phyloP scores from a whole-genome alignment of 805 yeast genomes.

The Barnettozyma pratensis region DNA sequence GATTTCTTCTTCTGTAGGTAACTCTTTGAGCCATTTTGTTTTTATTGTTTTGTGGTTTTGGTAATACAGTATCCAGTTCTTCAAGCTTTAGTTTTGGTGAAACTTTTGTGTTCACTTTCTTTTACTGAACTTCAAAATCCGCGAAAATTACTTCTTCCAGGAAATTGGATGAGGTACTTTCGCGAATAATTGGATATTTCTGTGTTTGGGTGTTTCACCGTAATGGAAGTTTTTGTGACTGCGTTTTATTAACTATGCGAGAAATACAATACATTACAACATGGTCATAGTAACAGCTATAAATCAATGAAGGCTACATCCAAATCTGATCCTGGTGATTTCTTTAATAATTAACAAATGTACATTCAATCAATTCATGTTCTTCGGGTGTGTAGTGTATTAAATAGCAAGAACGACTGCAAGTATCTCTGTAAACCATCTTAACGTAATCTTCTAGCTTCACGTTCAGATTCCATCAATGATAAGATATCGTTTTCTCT shows the following conservation, averaged over 20 bases:
- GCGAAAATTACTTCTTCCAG: neutral
- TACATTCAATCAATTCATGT: conserved; percentile 25
- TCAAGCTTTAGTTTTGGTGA: neutral
- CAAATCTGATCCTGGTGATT: neutral
- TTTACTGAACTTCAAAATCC: neutral
- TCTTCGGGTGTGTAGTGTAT: conserved; percentile 11
- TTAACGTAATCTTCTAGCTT: conserved; percentile 93
- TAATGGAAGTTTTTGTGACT: conserved; percentile 6
- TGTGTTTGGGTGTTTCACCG: conserved; percentile 4
- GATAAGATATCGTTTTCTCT: conserved; percentile 98
- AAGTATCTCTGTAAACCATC: conserved; percentile 20
- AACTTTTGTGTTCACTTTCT: conserved; percentile 1
- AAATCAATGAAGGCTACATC: too few relatives aligned
- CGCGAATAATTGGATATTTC: neutral
- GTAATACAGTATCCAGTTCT: neutral
- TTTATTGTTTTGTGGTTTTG: neutral
- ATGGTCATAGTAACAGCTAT: too few relatives aligned
- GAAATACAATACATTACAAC: too few relatives aligned
- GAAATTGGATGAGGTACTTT: neutral
- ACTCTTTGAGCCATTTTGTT: conserved; percentile 96
- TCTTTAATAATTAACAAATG: conserved; percentile 19
- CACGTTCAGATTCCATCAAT: conserved; percentile 99
- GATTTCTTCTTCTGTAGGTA: conserved; percentile 98
- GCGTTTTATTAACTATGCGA: conserved; percentile 4
- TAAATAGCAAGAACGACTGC: conserved; percentile 16